These are phyloP conservation scores for Prunus mongolica DNA, from an alignment of 306 rosid species.

Conservation along the genomic window DNA sequence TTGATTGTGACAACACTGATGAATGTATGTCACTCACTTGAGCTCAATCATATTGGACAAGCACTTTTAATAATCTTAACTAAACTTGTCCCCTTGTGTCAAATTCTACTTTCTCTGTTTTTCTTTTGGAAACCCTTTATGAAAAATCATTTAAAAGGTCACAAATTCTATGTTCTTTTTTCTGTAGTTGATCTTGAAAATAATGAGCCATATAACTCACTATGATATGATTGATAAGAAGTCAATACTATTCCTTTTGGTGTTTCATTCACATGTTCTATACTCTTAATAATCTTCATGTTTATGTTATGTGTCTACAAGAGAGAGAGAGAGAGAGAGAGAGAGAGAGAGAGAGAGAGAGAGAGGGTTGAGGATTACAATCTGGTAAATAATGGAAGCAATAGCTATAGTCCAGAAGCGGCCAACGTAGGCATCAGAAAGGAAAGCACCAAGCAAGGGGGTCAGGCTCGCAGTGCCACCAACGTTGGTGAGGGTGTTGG, in stretches of 20 bases:
- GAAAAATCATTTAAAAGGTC: too few species aligned
- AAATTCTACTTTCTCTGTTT: not conserved
- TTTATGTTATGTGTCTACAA: too few species aligned
- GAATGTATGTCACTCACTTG: not conserved
- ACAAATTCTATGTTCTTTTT: too few species aligned
- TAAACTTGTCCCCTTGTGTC: not conserved
- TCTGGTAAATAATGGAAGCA: constrained; percentile 75
- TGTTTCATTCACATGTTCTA: too few species aligned
- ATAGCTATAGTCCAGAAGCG: constrained; percentile 72
- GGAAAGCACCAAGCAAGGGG: constrained; percentile 90
- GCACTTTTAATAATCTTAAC: not conserved
- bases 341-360: constrained; percentile 6
- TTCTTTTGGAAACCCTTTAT: not conserved
- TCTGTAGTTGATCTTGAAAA: too few species aligned
- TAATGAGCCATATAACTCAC: too few species aligned
- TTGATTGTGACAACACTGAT: not conserved
- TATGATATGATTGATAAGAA: too few species aligned
- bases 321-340: not conserved
- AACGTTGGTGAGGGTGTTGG: constrained; percentile 82
- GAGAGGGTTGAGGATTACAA: constrained; percentile 33
- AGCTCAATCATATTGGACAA: not conserved
- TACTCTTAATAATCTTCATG: too few species aligned
- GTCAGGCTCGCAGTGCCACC: constrained; percentile 86
- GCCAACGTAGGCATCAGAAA: constrained; percentile 72
- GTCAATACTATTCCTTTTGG: too few species aligned